phyloP scores from a whole-genome alignment of 1,284 basidiomycete genomes.

The Psilocybe mexicana region DNA sequence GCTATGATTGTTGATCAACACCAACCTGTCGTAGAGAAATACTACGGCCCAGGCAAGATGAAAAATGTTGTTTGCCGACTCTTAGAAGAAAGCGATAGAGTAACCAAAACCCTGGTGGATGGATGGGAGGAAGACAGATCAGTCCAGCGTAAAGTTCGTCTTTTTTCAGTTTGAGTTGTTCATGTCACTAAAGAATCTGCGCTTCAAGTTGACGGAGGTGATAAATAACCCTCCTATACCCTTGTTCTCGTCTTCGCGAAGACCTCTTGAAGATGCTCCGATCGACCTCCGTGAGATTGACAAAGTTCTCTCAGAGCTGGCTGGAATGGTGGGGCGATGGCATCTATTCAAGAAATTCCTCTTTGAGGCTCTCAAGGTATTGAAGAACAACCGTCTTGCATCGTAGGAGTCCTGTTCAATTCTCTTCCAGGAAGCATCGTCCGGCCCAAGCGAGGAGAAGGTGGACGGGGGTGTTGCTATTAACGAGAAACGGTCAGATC shows the following conservation, averaged over 20 bases:
- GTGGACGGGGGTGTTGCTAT: neutral
- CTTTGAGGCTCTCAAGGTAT: slow-evolving; percentile 65
- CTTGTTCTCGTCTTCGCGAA: slow-evolving; percentile 41
- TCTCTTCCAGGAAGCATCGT: slow-evolving; percentile 8
- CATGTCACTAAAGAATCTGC: slow-evolving; percentile 3
- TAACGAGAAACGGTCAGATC: neutral
- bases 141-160: slow-evolving; percentile 67
- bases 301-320: slow-evolving; percentile 81
- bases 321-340: slow-evolving; percentile 92
- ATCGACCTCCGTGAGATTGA: slow-evolving; percentile 91
- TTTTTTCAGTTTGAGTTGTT: neutral
- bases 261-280: slow-evolving; percentile 53
- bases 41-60: slow-evolving; percentile 92
- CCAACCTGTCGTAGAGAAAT: slow-evolving; percentile 96
- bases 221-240: slow-evolving; percentile 41
- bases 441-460: slow-evolving; percentile 1
- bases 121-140: slow-evolving; percentile 90
- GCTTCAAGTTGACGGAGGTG: slow-evolving; percentile 49
- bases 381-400: neutral
- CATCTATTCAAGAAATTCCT: slow-evolving; percentile 89
- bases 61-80: slow-evolving; percentile 75
- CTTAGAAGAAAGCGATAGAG: slow-evolving; percentile 84
- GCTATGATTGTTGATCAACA: slow-evolving; percentile 97
- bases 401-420: neutral
- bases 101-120: slow-evolving; percentile 75